Conservation (phyloP, 495 filamentous ascomycete species). For the Pyrenula aspistea region DNA sequence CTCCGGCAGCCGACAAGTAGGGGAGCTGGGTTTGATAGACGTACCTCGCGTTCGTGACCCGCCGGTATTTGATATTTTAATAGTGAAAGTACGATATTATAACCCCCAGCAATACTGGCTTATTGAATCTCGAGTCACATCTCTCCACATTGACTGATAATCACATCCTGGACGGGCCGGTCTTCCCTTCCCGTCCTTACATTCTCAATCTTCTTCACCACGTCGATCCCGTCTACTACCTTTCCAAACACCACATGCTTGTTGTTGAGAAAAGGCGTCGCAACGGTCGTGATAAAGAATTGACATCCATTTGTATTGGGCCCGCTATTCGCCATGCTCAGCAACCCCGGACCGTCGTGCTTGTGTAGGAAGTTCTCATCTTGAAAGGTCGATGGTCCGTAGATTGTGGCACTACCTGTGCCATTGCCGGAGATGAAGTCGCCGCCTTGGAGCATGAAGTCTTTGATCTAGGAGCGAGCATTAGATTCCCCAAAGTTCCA, state of each 20-base stretch:
- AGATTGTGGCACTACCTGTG: conserved; percentile 77
- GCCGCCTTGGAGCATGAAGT: conserved; percentile 95
- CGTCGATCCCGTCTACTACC: conserved; percentile 82
- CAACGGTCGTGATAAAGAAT: conserved; percentile 89
- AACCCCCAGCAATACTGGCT: no score
- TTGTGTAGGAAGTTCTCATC: conserved; percentile 83
- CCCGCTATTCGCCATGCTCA: conserved; percentile 96
- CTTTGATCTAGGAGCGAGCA: conserved; percentile 55
- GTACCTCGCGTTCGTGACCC: no score
- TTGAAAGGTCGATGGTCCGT: conserved; percentile 68
- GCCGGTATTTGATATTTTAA: no score
- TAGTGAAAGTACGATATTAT: no score
- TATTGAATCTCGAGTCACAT: no score
- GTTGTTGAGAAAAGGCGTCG: conserved; percentile 78
- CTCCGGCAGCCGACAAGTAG: no score
- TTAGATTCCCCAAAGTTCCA: background rate
- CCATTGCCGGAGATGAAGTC: conserved; percentile 95
- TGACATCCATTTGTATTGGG: conserved; percentile 91
- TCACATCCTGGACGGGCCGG: conserved; percentile 74
- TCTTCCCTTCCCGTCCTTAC: conserved; percentile 70
- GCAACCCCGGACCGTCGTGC: conserved; percentile 65
- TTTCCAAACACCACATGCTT: conserved; percentile 96
- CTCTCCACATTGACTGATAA: conserved; percentile 78
- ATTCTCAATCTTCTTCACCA: conserved; percentile 79
- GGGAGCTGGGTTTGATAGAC: no score